Percentiles rank a stretch among this genome's conserved stretches.
Conservation (phyloP, 768 basidiomycete genomes). For the Lactarius tabidus region DNA sequence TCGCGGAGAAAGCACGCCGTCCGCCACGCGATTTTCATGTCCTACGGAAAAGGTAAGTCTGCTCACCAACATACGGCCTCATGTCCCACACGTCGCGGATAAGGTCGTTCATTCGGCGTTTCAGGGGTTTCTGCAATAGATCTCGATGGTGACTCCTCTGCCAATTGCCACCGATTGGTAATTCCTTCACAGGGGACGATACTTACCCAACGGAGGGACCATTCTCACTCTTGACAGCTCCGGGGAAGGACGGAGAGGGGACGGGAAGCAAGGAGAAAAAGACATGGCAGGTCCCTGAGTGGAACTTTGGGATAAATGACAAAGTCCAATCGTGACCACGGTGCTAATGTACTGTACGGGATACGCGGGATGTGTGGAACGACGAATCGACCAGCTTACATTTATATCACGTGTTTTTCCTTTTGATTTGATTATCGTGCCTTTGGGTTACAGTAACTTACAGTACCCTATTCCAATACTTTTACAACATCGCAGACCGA, state of each 20-base stretch:
- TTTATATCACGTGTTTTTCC: neutral
- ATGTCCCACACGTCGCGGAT: neutral
- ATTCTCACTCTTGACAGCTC: constrained; percentile 4
- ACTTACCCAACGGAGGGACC: neutral
- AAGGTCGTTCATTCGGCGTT: neutral
- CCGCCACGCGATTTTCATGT: constrained; percentile 1
- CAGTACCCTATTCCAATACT: neutral
- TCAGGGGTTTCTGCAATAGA: neutral
- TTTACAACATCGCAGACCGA: neutral
- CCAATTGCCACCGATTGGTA: neutral
- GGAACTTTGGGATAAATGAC: no score
- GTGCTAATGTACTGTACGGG: no score
- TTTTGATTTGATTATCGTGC: neutral
- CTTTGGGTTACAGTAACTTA: no score
- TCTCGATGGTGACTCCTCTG: neutral
- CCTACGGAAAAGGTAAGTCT: constrained; percentile 4
- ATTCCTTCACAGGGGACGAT: neutral
- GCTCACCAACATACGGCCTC: neutral
- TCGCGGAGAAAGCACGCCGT: constrained; percentile 1
- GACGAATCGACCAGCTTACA: neutral
- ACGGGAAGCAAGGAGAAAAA: constrained; percentile 1
- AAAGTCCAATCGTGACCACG: no score
- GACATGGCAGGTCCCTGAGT: no score
- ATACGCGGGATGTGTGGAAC: no score
- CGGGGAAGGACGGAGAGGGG: constrained; percentile 10